A percentile compares a stretch with the other conserved stretches of the same genome.
phyloP scores from a whole-genome alignment of 352 stramenopile species.

The Phytophthora fragariaefolia region DNA sequence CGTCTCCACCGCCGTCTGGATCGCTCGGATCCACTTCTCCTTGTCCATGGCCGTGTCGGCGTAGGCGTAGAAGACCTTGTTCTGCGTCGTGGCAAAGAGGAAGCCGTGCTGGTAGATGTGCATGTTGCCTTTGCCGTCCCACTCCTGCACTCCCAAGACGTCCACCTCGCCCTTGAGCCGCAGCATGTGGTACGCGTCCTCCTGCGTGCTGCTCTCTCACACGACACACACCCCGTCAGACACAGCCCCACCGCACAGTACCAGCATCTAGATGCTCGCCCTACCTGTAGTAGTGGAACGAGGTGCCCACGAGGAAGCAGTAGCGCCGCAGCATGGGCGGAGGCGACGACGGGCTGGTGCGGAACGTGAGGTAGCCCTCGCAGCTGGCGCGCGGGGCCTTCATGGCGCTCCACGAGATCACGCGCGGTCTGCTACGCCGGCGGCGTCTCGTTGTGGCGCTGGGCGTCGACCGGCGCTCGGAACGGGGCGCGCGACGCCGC shows the following conservation, averaged over 20 bases:
- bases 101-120: constrained; percentile 92
- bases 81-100: constrained; percentile 88
- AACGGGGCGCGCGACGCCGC: constrained; percentile 12
- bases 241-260: constrained; percentile 4
- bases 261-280: not conserved
- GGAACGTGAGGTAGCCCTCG: constrained; percentile 88
- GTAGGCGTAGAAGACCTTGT: constrained; percentile 91
- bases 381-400: constrained; percentile 84
- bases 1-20: constrained; percentile 86
- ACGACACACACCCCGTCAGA: constrained; percentile 6
- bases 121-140: constrained; percentile 93
- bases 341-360: constrained; percentile 86
- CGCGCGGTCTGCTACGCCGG: constrained; percentile 23
- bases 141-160: constrained; percentile 90
- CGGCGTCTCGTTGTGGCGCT: constrained; percentile 34
- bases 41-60: constrained; percentile 90
- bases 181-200: constrained; percentile 91
- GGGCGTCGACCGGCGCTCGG: constrained; percentile 10
- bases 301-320: constrained; percentile 89
- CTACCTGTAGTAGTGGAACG: constrained; percentile 87
- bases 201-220: constrained; percentile 67
- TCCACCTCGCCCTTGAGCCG: constrained; percentile 88
- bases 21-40: constrained; percentile 90
- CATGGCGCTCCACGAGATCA: constrained; percentile 66
- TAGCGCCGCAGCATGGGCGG: constrained; percentile 88